These are phyloP conservation scores for Ustulina deusta DNA, from an alignment of 2,329 filamentous ascomycete species.

Conservation along the genomic window DNA sequence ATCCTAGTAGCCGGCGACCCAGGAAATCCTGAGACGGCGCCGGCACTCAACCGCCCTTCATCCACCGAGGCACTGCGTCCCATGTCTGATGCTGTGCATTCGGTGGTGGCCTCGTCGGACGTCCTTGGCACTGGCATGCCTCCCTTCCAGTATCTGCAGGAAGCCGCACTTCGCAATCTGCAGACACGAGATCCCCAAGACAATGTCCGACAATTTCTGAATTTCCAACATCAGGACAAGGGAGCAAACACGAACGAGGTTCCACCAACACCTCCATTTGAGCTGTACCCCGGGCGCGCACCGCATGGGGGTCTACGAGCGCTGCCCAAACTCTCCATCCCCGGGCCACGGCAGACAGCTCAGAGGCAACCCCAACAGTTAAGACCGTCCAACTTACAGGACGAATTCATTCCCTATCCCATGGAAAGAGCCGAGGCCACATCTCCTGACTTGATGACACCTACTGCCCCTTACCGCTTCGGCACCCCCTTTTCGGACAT, in stretches of 20 bases:
- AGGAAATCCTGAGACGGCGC: slow-evolving; percentile 77
- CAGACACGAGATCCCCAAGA: slow-evolving; percentile 86
- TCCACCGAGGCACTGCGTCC: slow-evolving; percentile 70
- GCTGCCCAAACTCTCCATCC: slow-evolving; percentile 73
- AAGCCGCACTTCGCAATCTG: slow-evolving; percentile 76
- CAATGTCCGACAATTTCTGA: slow-evolving; percentile 90
- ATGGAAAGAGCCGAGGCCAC: slow-evolving; percentile 65
- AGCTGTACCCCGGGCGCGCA: slow-evolving; percentile 65
- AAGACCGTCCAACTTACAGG: slow-evolving; percentile 45
- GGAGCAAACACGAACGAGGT: slow-evolving; percentile 62
- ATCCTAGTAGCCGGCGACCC: slow-evolving; percentile 84
- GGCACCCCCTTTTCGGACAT: slow-evolving; percentile 92
- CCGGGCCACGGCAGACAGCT: slow-evolving; percentile 52
- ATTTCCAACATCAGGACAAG: slow-evolving; percentile 75
- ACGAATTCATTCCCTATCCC: slow-evolving; percentile 61
- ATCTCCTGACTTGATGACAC: slow-evolving; percentile 69
- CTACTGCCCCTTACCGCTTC: slow-evolving; percentile 75
- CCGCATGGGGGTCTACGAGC: slow-evolving; percentile 68
- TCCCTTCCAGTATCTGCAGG: slow-evolving; percentile 77
- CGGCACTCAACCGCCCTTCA: slow-evolving; percentile 65
- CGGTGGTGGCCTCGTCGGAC: slow-evolving; percentile 91
- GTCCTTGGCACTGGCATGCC: slow-evolving; percentile 78
- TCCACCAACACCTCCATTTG: slow-evolving; percentile 77
- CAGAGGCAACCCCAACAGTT: slow-evolving; percentile 43
- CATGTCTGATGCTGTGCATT: slow-evolving; percentile 80